Evolutionary conservation across 208 protist species (phyloP), one percentile per base, ranked within the genome.

Genomic region (Leishmania tropica): DNA sequence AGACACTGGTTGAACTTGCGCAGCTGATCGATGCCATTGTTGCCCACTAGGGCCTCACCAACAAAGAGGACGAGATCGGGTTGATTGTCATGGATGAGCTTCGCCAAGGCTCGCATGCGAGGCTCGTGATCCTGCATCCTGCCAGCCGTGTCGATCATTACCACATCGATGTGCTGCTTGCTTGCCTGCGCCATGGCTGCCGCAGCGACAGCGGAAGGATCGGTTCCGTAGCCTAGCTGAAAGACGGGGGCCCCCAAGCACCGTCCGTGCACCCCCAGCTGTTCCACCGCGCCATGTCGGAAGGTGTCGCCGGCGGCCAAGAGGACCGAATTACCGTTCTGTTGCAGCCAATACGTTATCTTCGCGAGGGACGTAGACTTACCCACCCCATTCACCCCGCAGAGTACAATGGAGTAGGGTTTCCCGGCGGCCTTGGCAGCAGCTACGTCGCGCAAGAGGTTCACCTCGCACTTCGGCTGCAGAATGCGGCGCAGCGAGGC

Each of bases 301-400:
- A 99, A 99, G 0, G 99, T 99, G 90, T 99, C 99, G 77, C 99
- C 99, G 7, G 99, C 99, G 15, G 98, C 99, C 68, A 99, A 96
- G 67, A 99, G 89, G 31, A 99, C 89, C 42, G 81, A 94, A 47
- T 97, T 83, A 42, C 90, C 89, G 81, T 99, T 99, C 67, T 99
- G 94, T 60, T 95, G 89, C 54, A 99, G 91, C 97, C 97, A 99
- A 87, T 97, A 99, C 24, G 95, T 90, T 65, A 99, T 96, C 91
- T 99, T 99, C 28, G 99, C 93, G 8, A 99, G 92, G n/a, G 98
- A 98, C 2, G 99, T 99, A 1, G 97, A 99, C 92, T 99, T 99
- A 53, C 99, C 99, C 3, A 99, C 99, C 60, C 99, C 99, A 88
- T 99, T 99, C n/a, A 99, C 99, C 64, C 99, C 99, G 79, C 97